A percentile compares a stretch with the other conserved stretches of the same genome.
Evolutionary conservation across 495 filamentous ascomycete genomes (phyloP).

Genomic region (Pyrenula aspistea): DNA sequence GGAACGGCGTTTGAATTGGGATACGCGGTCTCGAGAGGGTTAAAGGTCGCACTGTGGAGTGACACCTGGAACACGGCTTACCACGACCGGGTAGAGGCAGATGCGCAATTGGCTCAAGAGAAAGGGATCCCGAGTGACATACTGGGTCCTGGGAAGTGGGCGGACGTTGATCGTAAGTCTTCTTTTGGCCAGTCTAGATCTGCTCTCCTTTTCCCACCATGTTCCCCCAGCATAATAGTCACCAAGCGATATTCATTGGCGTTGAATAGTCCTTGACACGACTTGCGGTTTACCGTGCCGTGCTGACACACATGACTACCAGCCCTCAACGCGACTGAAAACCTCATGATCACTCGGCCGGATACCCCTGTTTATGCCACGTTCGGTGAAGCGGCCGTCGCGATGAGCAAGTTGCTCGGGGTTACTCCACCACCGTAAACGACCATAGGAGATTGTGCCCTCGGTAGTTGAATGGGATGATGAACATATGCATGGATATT

Average conservation of each 20-base stretch:
- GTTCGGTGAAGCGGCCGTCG: neutral
- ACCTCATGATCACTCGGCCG: neutral
- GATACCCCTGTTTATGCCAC: neutral
- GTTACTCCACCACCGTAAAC: neutral
- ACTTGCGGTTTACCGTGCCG: too few species aligned
- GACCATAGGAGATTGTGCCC: too few species aligned
- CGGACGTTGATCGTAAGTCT: neutral
- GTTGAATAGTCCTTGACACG: too few species aligned
- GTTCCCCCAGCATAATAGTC: too few species aligned
- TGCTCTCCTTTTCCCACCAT: too few species aligned
- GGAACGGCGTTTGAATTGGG: neutral
- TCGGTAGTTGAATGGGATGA: too few species aligned
- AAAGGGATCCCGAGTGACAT: neutral
- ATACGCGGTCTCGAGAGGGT: neutral
- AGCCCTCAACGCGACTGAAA: neutral
- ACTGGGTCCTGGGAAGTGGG: neutral
- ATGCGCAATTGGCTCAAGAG: neutral
- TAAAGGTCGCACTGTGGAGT: neutral
- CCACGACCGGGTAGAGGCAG: neutral
- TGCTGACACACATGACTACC: too few species aligned
- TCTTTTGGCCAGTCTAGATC: too few species aligned
- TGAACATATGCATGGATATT: too few species aligned
- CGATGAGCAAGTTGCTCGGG: neutral
- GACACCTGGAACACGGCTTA: neutral
- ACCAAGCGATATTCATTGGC: too few species aligned